Evolutionary conservation across 345 rosid species (phyloP).

Genomic region (Brassica juncea): DNA sequence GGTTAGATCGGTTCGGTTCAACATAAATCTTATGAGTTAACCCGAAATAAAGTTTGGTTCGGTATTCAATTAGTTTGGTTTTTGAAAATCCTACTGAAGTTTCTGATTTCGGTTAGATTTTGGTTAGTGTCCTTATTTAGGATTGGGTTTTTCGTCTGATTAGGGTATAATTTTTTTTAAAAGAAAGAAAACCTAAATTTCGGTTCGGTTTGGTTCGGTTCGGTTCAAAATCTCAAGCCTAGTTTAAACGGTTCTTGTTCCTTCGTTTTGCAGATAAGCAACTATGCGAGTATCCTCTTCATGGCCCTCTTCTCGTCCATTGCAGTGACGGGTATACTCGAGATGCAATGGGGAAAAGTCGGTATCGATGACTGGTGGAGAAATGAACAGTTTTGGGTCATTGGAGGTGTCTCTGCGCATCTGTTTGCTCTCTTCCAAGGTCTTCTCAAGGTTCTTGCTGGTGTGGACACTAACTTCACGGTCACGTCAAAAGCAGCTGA

Average conservation of each 20-base stretch:
- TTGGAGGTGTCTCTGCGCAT: slow-evolving; percentile 91
- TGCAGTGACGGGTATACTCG: slow-evolving; percentile 90
- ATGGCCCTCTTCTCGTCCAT: slow-evolving; percentile 89
- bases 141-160: too few species aligned
- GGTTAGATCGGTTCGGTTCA: neutral
- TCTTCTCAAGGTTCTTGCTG: slow-evolving; percentile 91
- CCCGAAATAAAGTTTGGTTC: neutral
- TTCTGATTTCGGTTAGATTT: neutral
- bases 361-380: slow-evolving; percentile 98
- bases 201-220: too few species aligned
- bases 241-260: neutral
- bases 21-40: neutral
- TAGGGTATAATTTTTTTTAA: too few species aligned
- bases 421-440: slow-evolving; percentile 95
- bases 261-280: slow-evolving; percentile 71
- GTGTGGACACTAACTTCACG: slow-evolving; percentile 88
- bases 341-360: slow-evolving; percentile 99
- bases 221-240: too few species aligned
- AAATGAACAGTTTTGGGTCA: slow-evolving; percentile 99
- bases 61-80: neutral
- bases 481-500: slow-evolving; percentile 96
- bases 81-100: neutral
- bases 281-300: slow-evolving; percentile 84
- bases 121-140: neutral
- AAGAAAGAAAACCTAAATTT: too few species aligned